Evolutionary conservation across 225 moss, liverwort and hornwort species (phyloP).

Genomic region (Takakia lepidozioides): DNA sequence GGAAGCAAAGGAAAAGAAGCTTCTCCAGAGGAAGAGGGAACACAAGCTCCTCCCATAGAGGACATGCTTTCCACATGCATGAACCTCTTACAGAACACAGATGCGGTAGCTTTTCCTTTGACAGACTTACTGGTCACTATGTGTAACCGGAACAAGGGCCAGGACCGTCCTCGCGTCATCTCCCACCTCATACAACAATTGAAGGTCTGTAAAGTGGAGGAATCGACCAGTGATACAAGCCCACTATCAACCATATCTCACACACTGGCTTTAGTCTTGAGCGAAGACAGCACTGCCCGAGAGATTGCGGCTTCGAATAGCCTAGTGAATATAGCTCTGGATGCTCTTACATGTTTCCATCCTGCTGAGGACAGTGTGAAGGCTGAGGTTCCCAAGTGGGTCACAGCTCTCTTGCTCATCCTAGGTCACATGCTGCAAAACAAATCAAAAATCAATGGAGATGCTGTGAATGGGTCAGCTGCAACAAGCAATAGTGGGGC

Average conservation of each 20-base stretch:
- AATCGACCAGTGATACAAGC: conserved; percentile 38
- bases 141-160: conserved; percentile 93
- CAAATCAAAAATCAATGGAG: conserved; percentile 65
- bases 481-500: conserved; percentile 55
- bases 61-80: conserved; percentile 94
- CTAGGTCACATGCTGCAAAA: conserved; percentile 84
- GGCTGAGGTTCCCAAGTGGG: conserved; percentile 76
- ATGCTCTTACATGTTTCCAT: conserved; percentile 40
- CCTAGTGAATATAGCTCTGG: conserved; percentile 56
- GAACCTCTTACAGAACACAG: conserved; percentile 75
- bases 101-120: conserved; percentile 81
- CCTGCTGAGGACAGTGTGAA: conserved; percentile 25
- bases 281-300: conserved; percentile 80
- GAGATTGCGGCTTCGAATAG: conserved; percentile 78
- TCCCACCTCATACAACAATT: conserved; percentile 76
- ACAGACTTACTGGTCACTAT: conserved; percentile 87
- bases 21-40: conserved; percentile 40
- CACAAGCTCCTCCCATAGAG: conserved; percentile 64
- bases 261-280: conserved; percentile 80
- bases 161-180: conserved; percentile 73
- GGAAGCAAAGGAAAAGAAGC: conserved; percentile 58
- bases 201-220: conserved; percentile 62
- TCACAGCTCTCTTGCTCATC: conserved; percentile 69
- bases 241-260: conserved; percentile 79
- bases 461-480: conserved; percentile 39